Evolutionary conservation across 2,329 filamentous ascomycete genomes (phyloP), one percentile per base, ranked within the genome.

Genomic region (Dissoconium aciculare): DNA sequence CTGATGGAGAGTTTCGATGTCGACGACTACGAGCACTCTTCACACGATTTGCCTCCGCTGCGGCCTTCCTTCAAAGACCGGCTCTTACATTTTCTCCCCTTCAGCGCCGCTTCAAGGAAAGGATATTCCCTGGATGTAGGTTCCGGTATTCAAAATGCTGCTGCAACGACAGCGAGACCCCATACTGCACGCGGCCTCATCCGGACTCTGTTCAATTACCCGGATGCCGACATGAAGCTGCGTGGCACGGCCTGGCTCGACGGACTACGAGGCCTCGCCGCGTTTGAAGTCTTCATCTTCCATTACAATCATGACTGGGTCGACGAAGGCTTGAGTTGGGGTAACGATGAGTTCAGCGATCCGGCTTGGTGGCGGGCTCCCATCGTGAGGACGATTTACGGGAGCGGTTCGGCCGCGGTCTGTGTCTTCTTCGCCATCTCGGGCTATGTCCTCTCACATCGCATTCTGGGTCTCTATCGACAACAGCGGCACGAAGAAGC

Each of bases 351-450:
- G 39, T 60, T 27, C 56, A 66, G 48, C 52, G 63, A 66, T 43
- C 56, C 71, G 2, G 27, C 17, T 3, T 30, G 30, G 33, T 36
- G 33, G 26, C 31, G 33, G 13, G 15, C 27, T 9, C 69, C 68
- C 5, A 60, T 71, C 36, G 32, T 72, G 11, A 57, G 68, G 10
- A 53, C 72, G 3, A 56, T 66, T 35, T 71, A 64, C 30, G 68
- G 67, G 1, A 66, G 66, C 3, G 40, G 39, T 5, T 28, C 35
- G 23, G 60, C 67, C 0, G 68, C 67, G 42, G 69, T 74, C 23
- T 67, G 63, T 49, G 52, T 72, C 40, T 75, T 75, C 56, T 74
- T 73, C 46, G 63, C 73, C 43, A 67, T 74, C 26, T 71, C 67
- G 1, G 70, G 70, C 13, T 74, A 72, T 49, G 71, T 69, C 3